Base-by-base conservation (phyloP, 2,329 filamentous ascomycete species). In the Diaporthe ilicicola region DNA sequence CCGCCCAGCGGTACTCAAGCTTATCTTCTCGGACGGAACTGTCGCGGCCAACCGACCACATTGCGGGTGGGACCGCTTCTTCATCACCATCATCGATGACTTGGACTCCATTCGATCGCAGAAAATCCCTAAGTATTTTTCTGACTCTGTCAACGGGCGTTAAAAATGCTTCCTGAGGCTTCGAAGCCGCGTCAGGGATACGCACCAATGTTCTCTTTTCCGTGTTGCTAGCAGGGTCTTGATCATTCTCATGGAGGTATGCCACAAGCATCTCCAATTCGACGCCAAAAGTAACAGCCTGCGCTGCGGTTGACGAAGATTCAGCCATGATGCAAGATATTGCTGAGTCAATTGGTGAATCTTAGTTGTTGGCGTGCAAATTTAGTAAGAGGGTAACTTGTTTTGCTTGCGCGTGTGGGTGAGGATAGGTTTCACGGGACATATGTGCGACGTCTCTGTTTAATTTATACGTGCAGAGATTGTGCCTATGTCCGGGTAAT, bases 341-440 rank as follows among this genome's bases (percentile, higher is more conserved):
- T 6, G 2, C 13, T 29, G 13, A 9, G 13, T 29, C 7, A 2
- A 17, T 29, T 51, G 13, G 9, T 17, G 0, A 2, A 8, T 51
- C 13, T 5, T 2, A 12, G 24, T 3, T 29, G 24, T 29, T 13
- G 9, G 24, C 8, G 27, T 17, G 10, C 29, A 9, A 13, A 22
- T 29, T 29, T 17, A 4, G 24, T 10, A 27, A 51, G 8, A 9
- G 9, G 32, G 4, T 34, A 5, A 17, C 22, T 27, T 15, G 48
- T 12, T 22, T 27, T 15, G 22, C 0, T 51, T 29, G 22, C 10
- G 4, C 24, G 13, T 29, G 8, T 29, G 24, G 6, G 15, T 50
- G 22, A 19, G 3, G 0, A 51, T 15, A 1, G 0, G 1, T 6
- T 27, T 5, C 0, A 6, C 4, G 17, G 2, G 48, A 17, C 4